Evolutionary conservation across 2,329 filamentous ascomycete genomes (phyloP), one percentile per base, ranked within the genome.

Genomic region (Colletotrichum camelliae): DNA sequence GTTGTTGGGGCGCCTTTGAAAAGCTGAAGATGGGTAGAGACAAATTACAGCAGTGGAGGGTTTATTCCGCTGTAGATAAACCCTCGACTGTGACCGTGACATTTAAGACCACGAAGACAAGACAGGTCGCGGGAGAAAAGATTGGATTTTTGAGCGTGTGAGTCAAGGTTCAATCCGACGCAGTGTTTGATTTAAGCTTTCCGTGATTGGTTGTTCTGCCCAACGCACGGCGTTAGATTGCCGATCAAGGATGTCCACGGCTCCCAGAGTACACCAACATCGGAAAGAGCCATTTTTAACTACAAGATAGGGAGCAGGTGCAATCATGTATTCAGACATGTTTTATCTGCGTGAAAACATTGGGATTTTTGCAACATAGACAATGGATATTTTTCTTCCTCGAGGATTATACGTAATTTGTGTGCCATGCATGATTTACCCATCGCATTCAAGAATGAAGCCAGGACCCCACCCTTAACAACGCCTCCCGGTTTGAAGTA

Each of bases 401-500:
- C 4, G 7, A 18, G 37, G 8, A 18, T 39, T 18, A 1, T 39
- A 9, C 1, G 7, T 39, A 18, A 39, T 39, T 18, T 4, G 16
- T 5, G 16, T 39, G 37, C 37, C 16, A 39, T 18, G 16, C 7
- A 39, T 18, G 2, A 18, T 16, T 7, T 39, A 39, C n/a, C n/a
- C n/a, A 4, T 39, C 18, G 16, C 37, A 39, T 18, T 39, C 24
- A 24, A 24, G 3, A 24, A 24, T 24, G 3, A 24, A 24, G 24
- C 24, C 4, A 73, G 18, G 76, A 77, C 52, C 52, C 67, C 13
- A 68, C 70, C 12, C 71, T 77, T 2, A 60, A 74, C 16, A 61
- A 57, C 48, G 74, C 76, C 31, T 67, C 67, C 13, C 39, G 37
- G 62, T n/a, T 27, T 27, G 43, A 68, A 21, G 29, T 58, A 1